Base-by-base conservation (phyloP, 768 basidiomycete species). In the Suillus subluteus region DNA sequence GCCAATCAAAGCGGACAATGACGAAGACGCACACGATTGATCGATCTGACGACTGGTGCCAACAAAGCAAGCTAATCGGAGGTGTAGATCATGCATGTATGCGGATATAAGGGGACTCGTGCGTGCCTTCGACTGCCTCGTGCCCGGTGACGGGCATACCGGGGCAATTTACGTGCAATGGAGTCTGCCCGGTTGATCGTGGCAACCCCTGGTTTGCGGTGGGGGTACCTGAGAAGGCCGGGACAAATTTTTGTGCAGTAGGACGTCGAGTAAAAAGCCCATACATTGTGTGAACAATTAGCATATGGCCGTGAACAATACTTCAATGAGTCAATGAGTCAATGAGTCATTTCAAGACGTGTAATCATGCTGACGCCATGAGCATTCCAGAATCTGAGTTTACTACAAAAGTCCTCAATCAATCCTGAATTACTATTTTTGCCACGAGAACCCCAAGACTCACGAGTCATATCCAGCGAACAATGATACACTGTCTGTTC, bases 391-490 rank as follows among this genome's bases (percentile, higher is more conserved):
- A 6, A 38, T 37, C 15, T 32, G 18, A 55, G 4, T 21, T 4
- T 58, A 7, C 56, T 58, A 8, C n/a, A 58, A 23, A 58, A 9
- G 58, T 58, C n/a, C 3, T 23, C 37, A 15, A 58, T 38, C n/a
- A 38, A 59, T 26, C 15, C 23, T 40, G 38, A 15, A 18, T 18
- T 16, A 23, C 8, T 15, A 59, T 16, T 9, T 26, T 26, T 26
- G 4, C 58, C 58, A 26, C 38, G 38, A 59, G 9, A 18, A 23
- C 12, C 16, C 15, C 23, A 59, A 26, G 23, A 59, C 23, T 41
- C 23, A 41, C 40, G 11, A 61, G 58, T 61, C 58, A 61, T 61
- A 41, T 61, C 18, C 58, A 61, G 58, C 58, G 58, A 61, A 61
- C 58, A 61, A 61, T 61, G 58, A 18, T 41, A 40, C 3, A 41